Conservation (phyloP, 495 filamentous ascomycete species). For the Clohesyomyces aquaticus region DNA sequence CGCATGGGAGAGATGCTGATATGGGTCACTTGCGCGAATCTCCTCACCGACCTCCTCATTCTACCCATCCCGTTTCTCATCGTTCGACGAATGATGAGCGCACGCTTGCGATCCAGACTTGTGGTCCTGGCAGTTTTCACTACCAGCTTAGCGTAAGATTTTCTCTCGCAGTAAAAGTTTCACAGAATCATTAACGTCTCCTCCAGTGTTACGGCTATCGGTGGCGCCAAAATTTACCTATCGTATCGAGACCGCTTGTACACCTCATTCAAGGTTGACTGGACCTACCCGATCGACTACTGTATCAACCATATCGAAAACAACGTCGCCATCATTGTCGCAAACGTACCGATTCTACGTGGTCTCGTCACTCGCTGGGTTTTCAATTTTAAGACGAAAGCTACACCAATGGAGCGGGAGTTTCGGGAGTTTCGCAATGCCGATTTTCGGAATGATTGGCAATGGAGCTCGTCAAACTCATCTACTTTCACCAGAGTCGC, state of each 20-base stretch:
- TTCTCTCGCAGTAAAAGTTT: background rate
- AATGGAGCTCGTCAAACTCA: slow-evolving; percentile 37
- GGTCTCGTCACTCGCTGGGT: slow-evolving; percentile 39
- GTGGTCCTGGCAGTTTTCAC: slow-evolving; percentile 39
- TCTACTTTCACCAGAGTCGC: slow-evolving; percentile 32
- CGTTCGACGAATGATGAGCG: slow-evolving; percentile 38
- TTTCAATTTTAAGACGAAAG: slow-evolving; percentile 36
- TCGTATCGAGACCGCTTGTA: slow-evolving; percentile 38
- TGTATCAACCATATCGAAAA: slow-evolving; percentile 42
- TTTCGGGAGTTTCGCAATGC: no score
- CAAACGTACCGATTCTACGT: slow-evolving; percentile 38
- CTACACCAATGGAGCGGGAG: slow-evolving; percentile 35
- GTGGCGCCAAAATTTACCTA: slow-evolving; percentile 38
- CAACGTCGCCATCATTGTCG: slow-evolving; percentile 40
- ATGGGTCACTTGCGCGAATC: slow-evolving; percentile 39
- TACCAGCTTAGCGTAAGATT: slow-evolving; percentile 36
- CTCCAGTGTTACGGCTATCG: slow-evolving; percentile 35
- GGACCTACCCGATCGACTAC: slow-evolving; percentile 41
- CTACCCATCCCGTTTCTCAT: slow-evolving; percentile 40
- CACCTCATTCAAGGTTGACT: slow-evolving; percentile 30
- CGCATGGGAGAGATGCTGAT: slow-evolving; percentile 38
- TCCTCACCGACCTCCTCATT: slow-evolving; percentile 38
- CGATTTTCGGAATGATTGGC: slow-evolving; percentile 34
- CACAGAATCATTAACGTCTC: slow-evolving; percentile 13
- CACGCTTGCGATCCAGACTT: slow-evolving; percentile 33